Evolutionary conservation across 768 basidiomycete genomes (phyloP).

Genomic region (Pleurotus ostreatus): DNA sequence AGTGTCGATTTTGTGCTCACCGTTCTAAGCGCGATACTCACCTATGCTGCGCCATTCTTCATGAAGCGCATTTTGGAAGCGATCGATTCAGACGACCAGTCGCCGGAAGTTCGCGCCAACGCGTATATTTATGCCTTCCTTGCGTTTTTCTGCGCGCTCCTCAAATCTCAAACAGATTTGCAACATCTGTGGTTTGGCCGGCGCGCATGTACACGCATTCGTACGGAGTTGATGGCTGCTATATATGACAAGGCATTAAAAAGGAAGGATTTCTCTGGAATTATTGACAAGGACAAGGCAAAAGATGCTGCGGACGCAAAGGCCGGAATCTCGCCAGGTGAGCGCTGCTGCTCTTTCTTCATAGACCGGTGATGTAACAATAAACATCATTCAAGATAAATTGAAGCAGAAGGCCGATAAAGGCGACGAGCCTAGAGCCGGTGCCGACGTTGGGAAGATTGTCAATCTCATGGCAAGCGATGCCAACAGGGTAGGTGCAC

Average conservation of each 20-base stretch:
- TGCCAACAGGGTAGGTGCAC: constrained; percentile 45
- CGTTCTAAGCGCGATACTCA: constrained; percentile 64
- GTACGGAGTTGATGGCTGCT: constrained; percentile 75
- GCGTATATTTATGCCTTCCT: constrained; percentile 81
- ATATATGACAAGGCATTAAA: constrained; percentile 89
- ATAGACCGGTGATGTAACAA: too few relatives aligned
- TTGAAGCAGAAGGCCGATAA: constrained; percentile 32
- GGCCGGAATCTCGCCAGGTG: constrained; percentile 32
- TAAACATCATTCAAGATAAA: constrained; percentile 11
- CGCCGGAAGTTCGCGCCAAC: constrained; percentile 44
- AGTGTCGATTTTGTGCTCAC: constrained; percentile 69
- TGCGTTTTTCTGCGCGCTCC: constrained; percentile 57
- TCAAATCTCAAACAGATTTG: constrained; percentile 65
- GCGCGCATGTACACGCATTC: constrained; percentile 68
- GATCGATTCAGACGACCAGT: constrained; percentile 39
- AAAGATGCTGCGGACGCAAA: constrained; percentile 22
- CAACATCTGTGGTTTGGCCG: constrained; percentile 81
- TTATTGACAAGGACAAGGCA: constrained; percentile 49
- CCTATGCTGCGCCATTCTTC: constrained; percentile 83
- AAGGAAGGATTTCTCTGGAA: constrained; percentile 78
- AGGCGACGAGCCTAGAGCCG: constrained; percentile 59
- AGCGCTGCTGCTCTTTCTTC: too few relatives aligned
- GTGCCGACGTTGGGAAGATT: constrained; percentile 87
- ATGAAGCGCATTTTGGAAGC: constrained; percentile 71
- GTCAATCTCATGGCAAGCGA: constrained; percentile 87